Base-by-base conservation (phyloP, 345 rosid species). In the Gossypium mustelinum region DNA sequence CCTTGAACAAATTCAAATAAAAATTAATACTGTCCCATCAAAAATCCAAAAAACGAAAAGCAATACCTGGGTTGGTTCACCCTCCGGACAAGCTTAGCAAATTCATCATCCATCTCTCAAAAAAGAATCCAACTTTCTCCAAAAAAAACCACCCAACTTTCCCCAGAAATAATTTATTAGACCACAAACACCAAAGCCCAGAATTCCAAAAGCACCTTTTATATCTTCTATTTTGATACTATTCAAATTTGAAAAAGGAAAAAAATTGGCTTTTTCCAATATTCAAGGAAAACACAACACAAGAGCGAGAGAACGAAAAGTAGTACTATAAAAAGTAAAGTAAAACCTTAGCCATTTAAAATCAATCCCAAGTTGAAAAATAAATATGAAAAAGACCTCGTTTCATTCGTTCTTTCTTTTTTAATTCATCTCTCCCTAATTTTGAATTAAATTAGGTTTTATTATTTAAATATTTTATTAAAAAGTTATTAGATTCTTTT, bases 61-160 rank as follows among this genome's bases (percentile, higher is more conserved):
- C 25, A 25, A 14, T 73, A 89, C 94, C 98, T 87, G 59, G 98
- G 98, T 11, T 90, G 94, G 81, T 93, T 91, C 92, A 93, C 90
- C 79, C 98, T 89, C 79, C 97, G 81, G 81, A 93, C 78, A 75
- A 93, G 89, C 90, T 93, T 93, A 43, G 94, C 92, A 71, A 80
- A 93, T 81, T 91, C 94, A 74, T 91, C 98, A 75, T 91, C 97
- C 90, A 89, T 87, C 56, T 76, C 79, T 80, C 44, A 24, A 54
- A 13, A 25, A 27, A 29, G 4, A 14, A 6, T 12, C 17, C 65
- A 65, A 79, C 64, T 11, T 45, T 47, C 43, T 24, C 14, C 41
- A 58, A 79, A 57, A 8, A 9, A 5, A 54, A 24, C n/a, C 11
- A 44, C 17, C 13, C 9, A 59, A 68, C 16, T 61, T 60, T 56